Base-by-base conservation (phyloP, 768 basidiomycete species). In the Tulasnella sp. region DNA sequence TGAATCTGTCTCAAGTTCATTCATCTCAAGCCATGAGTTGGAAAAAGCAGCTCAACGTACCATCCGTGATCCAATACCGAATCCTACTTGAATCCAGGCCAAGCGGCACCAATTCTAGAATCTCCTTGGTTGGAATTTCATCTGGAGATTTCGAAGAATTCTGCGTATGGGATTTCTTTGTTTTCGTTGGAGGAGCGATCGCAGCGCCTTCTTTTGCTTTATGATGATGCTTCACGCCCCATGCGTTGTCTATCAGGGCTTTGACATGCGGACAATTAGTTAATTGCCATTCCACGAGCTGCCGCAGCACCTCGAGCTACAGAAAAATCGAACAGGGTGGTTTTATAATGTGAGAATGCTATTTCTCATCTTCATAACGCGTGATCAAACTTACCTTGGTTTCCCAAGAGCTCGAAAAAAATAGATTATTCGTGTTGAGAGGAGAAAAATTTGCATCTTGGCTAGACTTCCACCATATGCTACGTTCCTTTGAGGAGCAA, bases 161-260 rank as follows among this genome's bases (percentile, higher is more conserved):
- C 12, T 48, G 37, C 22, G 47, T 9, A 37, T 33, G 27, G 10
- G 47, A 22, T 37, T 48, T 48, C 20, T 48, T 35, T 9, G 37
- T 37, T 37, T 31, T n/a, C n/a, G 78, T 64, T 37, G 51, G 74
- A 72, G 29, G 76, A 19, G 74, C 58, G 19, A 32, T 39, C 25
- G 58, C 51, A 43, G 76, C 74, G 0, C 72, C 69, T 13, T 73
- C 64, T 16, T 72, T 68, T 53, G 83, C 79, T 53, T 75, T 78
- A 67, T 84, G 89, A 73, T 87, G 86, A 65, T 86, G 81, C 60
- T 76, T 75, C 60, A 86, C 82, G 61, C 84, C 85, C 86, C 87
- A 88, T 43, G 85, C 84, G 62, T 76, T 77, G 73, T 89, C 85
- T 64, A 89, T 83, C 44, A 69, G 69, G 45, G 65, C 69, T 66